These are phyloP conservation scores for Neolentinus lepideus DNA, from an alignment of 1,284 basidiomycete genomes.

Conservation along the genomic window DNA sequence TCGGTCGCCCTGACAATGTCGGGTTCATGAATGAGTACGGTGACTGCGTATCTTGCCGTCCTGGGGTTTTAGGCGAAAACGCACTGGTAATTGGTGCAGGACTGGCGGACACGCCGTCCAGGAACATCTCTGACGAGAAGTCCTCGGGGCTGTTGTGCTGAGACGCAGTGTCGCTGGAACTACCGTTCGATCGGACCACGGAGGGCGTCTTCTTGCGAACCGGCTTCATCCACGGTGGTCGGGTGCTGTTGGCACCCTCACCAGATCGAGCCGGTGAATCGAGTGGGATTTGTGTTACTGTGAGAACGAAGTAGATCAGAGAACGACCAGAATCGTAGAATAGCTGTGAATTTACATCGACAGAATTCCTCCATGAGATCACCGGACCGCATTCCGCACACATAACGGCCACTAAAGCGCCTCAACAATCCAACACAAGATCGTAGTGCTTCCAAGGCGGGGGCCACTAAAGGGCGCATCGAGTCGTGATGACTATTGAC, in stretches of 20 bases:
- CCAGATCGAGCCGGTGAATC: conserved; percentile 43
- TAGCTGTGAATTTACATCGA: conserved; percentile 51
- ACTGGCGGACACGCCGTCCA: conserved; percentile 17
- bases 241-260: conserved; percentile 38
- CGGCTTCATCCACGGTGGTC: conserved; percentile 83
- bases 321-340: neutral
- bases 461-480: conserved; percentile 67
- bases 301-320: conserved; percentile 3
- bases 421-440: conserved; percentile 79
- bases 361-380: conserved; percentile 92
- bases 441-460: conserved; percentile 75
- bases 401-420: conserved; percentile 74
- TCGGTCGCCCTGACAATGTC: conserved; percentile 13
- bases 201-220: conserved; percentile 68
- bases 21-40: conserved; percentile 3
- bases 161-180: conserved; percentile 32
- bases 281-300: conserved; percentile 84
- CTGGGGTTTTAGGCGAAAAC: neutral
- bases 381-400: conserved; percentile 81
- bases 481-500: conserved; percentile 70
- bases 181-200: conserved; percentile 29
- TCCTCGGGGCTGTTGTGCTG: conserved; percentile 49
- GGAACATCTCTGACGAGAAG: conserved; percentile 50
- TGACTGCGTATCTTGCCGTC: conserved; percentile 2
- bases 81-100: neutral